Conservation (phyloP, 2,329 filamentous ascomycete genomes). For the Alternaria novae-zelandiae region DNA sequence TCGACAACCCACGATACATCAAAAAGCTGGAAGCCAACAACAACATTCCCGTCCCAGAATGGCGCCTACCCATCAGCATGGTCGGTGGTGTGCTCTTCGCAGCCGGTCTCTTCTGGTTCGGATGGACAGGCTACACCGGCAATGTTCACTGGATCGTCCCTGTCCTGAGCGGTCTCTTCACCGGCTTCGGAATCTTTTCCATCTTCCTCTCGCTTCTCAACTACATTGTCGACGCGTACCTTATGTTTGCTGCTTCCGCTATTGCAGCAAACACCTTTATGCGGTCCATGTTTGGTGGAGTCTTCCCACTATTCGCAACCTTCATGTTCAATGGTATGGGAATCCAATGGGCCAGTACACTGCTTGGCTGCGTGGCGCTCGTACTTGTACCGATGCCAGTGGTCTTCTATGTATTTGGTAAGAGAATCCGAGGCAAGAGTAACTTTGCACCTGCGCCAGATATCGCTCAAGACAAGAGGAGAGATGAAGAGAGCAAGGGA, state of each 20-base stretch:
- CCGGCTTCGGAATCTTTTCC: slow-evolving; percentile 63
- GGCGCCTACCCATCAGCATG: slow-evolving; percentile 63
- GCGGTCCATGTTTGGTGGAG: slow-evolving; percentile 57
- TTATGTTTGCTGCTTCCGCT: slow-evolving; percentile 62
- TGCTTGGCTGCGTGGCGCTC: slow-evolving; percentile 54
- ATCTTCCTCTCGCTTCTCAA: slow-evolving; percentile 66
- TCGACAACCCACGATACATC: slow-evolving; percentile 70
- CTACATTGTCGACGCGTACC: slow-evolving; percentile 65
- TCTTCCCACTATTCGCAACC: slow-evolving; percentile 61
- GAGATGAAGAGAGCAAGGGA: slow-evolving; percentile 42
- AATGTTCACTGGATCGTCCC: slow-evolving; percentile 52
- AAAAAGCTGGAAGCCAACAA: slow-evolving; percentile 52
- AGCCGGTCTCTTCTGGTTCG: slow-evolving; percentile 49
- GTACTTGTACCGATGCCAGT: slow-evolving; percentile 54
- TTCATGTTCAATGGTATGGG: slow-evolving; percentile 64
- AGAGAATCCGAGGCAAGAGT: slow-evolving; percentile 51
- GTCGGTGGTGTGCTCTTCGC: slow-evolving; percentile 56
- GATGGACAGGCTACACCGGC: slow-evolving; percentile 52
- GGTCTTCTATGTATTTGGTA: slow-evolving; percentile 53
- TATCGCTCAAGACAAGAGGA: slow-evolving; percentile 44
- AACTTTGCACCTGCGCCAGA: slow-evolving; percentile 53
- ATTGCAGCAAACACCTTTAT: slow-evolving; percentile 64
- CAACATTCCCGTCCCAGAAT: slow-evolving; percentile 62
- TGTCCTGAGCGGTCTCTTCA: slow-evolving; percentile 57
- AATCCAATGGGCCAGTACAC: slow-evolving; percentile 55